These are phyloP conservation scores for Thalassiosira tumida DNA, from an alignment of 352 stramenopile species.

Conservation along the genomic window DNA sequence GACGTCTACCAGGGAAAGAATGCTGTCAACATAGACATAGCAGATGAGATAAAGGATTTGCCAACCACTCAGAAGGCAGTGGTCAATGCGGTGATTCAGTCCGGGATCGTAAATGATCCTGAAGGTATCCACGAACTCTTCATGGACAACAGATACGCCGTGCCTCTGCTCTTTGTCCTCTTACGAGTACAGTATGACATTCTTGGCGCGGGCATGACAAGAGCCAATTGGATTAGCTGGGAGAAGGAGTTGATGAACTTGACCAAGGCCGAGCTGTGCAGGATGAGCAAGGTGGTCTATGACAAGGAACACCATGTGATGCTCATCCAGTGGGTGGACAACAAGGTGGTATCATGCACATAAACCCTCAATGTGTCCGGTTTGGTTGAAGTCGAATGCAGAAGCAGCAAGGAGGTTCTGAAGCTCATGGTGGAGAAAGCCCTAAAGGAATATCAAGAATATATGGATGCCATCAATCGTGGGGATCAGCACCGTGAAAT, in stretches of 20 bases:
- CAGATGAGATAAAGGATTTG: constrained; percentile 15
- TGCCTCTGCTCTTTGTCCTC: constrained; percentile 29
- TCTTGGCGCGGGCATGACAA: constrained; percentile 11
- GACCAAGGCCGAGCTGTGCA: neutral
- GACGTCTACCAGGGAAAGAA: constrained; percentile 70
- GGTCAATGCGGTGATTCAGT: constrained; percentile 52
- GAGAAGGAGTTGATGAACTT: constrained; percentile 20
- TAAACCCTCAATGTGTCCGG: constrained; percentile 43
- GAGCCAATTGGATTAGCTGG: constrained; percentile 32
- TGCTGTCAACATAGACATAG: constrained; percentile 36
- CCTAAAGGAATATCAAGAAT: constrained; percentile 1
- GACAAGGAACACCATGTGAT: constrained; percentile 21
- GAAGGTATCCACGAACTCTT: constrained; percentile 25
- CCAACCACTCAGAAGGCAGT: constrained; percentile 57
- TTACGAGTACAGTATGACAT: constrained; percentile 44
- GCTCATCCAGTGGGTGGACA: constrained; percentile 49
- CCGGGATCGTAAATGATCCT: neutral
- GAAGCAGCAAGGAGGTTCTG: neutral
- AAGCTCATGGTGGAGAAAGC: constrained; percentile 9
- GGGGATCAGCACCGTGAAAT: constrained; percentile 32
- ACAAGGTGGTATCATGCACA: constrained; percentile 45
- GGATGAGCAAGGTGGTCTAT: constrained; percentile 3
- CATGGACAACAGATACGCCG: constrained; percentile 53
- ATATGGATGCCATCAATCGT: constrained; percentile 39
- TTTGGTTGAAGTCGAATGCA: constrained; percentile 11